Percentiles rank a stretch among this genome's conserved stretches.
Conservation (phyloP, 1,284 basidiomycete species). For the Rhodotorula mucilaginosa region DNA sequence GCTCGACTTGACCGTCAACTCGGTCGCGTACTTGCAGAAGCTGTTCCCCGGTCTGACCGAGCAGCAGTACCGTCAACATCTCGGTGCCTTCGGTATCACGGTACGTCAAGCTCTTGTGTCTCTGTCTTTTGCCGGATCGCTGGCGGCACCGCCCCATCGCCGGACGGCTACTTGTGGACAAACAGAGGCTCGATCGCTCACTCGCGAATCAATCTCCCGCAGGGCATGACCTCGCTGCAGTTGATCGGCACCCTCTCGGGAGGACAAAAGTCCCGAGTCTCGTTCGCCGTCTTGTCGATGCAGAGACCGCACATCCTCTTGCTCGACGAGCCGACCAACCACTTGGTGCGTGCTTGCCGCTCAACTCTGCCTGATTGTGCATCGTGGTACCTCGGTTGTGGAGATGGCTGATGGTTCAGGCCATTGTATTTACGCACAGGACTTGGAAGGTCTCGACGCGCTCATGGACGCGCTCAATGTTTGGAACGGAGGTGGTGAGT, state of each 20-base stretch:
- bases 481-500: conserved; percentile 80
- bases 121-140: background rate
- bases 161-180: background rate
- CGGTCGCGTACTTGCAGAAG: conserved; percentile 86
- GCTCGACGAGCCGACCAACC: conserved; percentile 79
- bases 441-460: conserved; percentile 76
- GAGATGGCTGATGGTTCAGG: background rate
- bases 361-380: background rate
- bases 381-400: no score
- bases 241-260: conserved; percentile 74
- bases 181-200: no score
- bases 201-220: background rate
- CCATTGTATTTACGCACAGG: conserved; percentile 1
- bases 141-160: background rate
- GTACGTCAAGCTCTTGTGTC: conserved; percentile 51
- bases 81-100: conserved; percentile 98
- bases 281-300: conserved; percentile 87
- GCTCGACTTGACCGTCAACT: conserved; percentile 75
- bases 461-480: conserved; percentile 79
- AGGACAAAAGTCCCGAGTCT: conserved; percentile 96
- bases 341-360: conserved; percentile 56
- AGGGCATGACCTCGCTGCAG: conserved; percentile 61
- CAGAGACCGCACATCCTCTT: conserved; percentile 56
- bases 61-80: conserved; percentile 90
- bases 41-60: conserved; percentile 93